phyloP scores from a whole-genome alignment of 768 basidiomycete species.

The Suillus spraguei region DNA sequence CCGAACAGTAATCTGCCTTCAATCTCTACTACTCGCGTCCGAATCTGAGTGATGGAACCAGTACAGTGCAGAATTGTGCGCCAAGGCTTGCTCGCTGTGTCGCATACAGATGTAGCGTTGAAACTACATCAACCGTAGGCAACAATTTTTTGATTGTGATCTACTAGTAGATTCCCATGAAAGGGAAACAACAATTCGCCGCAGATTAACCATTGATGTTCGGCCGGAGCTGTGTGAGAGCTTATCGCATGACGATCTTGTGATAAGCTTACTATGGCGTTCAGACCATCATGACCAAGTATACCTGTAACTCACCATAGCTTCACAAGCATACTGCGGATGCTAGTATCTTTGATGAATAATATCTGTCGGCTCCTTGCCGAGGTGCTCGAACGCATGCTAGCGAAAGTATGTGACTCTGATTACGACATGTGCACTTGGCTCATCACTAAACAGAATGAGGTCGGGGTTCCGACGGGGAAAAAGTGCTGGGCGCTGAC shows the following conservation, averaged over 20 bases:
- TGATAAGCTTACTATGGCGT: background rate
- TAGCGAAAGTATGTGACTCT: too few species aligned
- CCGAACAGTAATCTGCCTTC: too few species aligned
- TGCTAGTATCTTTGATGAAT: background rate
- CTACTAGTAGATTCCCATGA: conserved; percentile 6
- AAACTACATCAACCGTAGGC: background rate
- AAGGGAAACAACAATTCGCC: background rate
- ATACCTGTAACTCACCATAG: background rate
- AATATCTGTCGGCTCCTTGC: background rate
- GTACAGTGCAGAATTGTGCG: background rate
- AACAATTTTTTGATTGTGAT: background rate
- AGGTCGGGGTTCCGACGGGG: background rate
- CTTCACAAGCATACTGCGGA: background rate
- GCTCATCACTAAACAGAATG: background rate
- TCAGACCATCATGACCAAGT: background rate
- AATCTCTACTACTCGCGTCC: too few species aligned
- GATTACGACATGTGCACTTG: background rate
- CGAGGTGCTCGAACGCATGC: background rate
- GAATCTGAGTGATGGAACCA: background rate
- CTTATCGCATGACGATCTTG: background rate
- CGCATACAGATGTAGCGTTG: background rate
- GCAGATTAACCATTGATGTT: too few species aligned
- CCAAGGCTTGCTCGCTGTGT: background rate
- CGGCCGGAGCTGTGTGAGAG: background rate
- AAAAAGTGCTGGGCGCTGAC: background rate